Evolutionary conservation across 2,329 filamentous ascomycete species (phyloP).

Genomic region (Gaeumannomyces tritici): DNA sequence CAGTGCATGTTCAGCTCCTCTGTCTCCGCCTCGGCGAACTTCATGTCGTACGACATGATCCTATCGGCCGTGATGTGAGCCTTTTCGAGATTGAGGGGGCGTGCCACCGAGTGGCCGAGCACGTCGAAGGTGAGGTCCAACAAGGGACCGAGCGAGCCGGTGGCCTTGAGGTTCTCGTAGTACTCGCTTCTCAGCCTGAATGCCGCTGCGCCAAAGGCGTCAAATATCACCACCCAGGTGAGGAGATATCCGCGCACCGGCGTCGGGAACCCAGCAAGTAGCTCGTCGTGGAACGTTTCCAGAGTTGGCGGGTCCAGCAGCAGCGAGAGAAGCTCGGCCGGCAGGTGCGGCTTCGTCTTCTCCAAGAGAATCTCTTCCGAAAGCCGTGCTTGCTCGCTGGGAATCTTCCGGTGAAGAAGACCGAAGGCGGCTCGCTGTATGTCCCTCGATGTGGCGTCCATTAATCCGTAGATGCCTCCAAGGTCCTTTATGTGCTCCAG

Average conservation of each 20-base stretch:
- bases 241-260: conserved; percentile 71
- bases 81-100: conserved; percentile 64
- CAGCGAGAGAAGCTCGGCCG: conserved; percentile 76
- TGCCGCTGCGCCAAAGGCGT: conserved; percentile 69
- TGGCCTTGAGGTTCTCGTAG: conserved; percentile 65
- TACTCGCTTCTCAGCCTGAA: conserved; percentile 79
- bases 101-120: conserved; percentile 66
- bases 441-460: conserved; percentile 64
- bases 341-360: conserved; percentile 42
- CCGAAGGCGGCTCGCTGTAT: conserved; percentile 76
- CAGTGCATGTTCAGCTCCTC: conserved; percentile 70
- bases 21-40: conserved; percentile 43
- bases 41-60: conserved; percentile 44
- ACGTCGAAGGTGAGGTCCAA: conserved; percentile 77
- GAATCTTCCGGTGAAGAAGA: conserved; percentile 72
- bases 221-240: conserved; percentile 84
- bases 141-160: conserved; percentile 57
- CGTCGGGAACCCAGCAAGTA: conserved; percentile 59
- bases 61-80: conserved; percentile 49
- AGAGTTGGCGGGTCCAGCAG: conserved; percentile 69
- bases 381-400: conserved; percentile 66
- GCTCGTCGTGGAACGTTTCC: conserved; percentile 54
- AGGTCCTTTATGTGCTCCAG: conserved; percentile 52
- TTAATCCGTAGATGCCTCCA: conserved; percentile 61
- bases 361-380: conserved; percentile 70